phyloP scores from a whole-genome alignment of 2,329 filamentous ascomycete species.

The Ambrosiella cleistominuta region DNA sequence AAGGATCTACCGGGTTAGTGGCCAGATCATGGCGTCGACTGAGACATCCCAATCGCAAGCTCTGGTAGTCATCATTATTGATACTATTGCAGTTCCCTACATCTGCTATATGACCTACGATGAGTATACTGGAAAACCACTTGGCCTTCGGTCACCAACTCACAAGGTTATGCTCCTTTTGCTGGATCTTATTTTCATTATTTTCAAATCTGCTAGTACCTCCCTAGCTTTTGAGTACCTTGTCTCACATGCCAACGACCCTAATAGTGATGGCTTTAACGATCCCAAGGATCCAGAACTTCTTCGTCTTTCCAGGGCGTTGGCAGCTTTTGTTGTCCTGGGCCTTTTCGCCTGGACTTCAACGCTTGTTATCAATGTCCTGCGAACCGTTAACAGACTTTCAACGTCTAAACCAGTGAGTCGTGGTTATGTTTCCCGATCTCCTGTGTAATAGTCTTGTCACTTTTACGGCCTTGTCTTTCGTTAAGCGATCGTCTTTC shows the following conservation, averaged over 20 bases:
- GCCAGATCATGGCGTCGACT: slow-evolving; percentile 18
- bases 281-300: slow-evolving; percentile 9
- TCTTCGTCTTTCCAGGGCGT: slow-evolving; percentile 34
- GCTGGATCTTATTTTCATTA: slow-evolving; percentile 87
- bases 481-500: background rate
- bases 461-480: background rate
- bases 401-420: slow-evolving; percentile 22
- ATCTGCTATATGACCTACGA: slow-evolving; percentile 89
- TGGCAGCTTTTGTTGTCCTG: slow-evolving; percentile 64
- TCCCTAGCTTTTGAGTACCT: slow-evolving; percentile 77
- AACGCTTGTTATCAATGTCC: slow-evolving; percentile 75
- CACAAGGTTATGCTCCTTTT: slow-evolving; percentile 82
- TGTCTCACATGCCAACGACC: slow-evolving; percentile 37
- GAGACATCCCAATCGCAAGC: slow-evolving; percentile 53
- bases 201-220: slow-evolving; percentile 88
- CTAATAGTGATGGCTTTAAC: slow-evolving; percentile 6
- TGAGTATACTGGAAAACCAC: slow-evolving; percentile 84
- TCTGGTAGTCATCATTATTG: slow-evolving; percentile 75
- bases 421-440: slow-evolving; percentile 2
- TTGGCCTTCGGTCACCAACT: slow-evolving; percentile 67
- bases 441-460: background rate
- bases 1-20: slow-evolving; percentile 47
- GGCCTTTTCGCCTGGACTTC: slow-evolving; percentile 77
- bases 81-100: slow-evolving; percentile 77
- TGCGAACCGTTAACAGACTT: slow-evolving; percentile 47